phyloP scores from a whole-genome alignment of 2,329 filamentous ascomycete genomes.

The Lasiodiplodia theobromae region DNA sequence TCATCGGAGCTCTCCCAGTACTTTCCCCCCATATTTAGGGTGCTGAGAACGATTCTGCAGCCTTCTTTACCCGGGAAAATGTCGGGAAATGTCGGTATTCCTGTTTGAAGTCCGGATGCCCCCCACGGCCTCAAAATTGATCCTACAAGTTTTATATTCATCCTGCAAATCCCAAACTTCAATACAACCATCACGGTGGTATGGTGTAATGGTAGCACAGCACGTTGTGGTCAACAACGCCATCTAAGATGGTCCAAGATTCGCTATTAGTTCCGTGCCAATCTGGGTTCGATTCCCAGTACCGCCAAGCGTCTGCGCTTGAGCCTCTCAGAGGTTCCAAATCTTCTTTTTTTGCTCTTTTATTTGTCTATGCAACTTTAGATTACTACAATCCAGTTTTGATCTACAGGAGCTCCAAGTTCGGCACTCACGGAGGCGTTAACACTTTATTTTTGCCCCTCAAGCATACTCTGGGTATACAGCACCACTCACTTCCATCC shows the following conservation, averaged over 20 bases:
- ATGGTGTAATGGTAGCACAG: slow-evolving; percentile 14
- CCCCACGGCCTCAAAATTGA: background rate
- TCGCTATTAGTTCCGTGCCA: background rate
- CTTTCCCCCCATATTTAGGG: background rate
- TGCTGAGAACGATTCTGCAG: background rate
- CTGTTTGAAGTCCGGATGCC: background rate
- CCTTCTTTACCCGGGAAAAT: background rate
- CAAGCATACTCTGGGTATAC: too few relatives aligned
- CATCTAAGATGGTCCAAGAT: too few relatives aligned
- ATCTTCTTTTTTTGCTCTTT: background rate
- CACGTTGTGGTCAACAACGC: slow-evolving; percentile 12
- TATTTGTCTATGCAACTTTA: background rate
- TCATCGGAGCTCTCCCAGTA: background rate
- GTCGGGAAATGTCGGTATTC: background rate
- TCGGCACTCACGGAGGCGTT: too few relatives aligned
- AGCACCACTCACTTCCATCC: too few relatives aligned
- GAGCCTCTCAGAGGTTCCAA: background rate
- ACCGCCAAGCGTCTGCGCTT: background rate
- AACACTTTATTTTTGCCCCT: too few relatives aligned
- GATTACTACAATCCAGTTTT: too few relatives aligned
- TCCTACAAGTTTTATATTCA: background rate
- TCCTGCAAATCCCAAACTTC: rapidly evolving
- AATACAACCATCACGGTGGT: background rate
- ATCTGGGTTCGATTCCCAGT: slow-evolving; percentile 30
- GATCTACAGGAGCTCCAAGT: too few relatives aligned